A percentile compares a stretch with the other conserved stretches of the same genome.
Conservation (phyloP, 1,284 basidiomycete species). For the Cystobasidium sp. region DNA sequence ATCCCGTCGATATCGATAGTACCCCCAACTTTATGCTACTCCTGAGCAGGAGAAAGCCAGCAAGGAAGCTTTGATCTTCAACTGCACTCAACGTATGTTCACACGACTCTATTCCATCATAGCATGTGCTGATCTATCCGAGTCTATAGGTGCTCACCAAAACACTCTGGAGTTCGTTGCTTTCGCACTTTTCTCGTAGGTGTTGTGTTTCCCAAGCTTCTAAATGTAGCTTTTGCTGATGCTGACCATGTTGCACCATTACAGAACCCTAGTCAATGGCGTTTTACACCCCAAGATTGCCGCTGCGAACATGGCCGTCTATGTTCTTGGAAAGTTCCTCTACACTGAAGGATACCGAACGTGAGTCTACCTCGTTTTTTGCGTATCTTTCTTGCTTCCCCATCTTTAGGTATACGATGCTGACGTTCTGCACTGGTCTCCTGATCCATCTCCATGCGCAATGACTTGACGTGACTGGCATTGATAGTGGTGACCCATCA, state of each 20-base stretch:
- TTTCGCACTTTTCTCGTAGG: conserved; percentile 22
- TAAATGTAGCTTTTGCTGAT: background rate
- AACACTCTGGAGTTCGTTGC: conserved; percentile 36
- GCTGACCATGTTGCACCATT: background rate
- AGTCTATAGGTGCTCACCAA: conserved; percentile 20
- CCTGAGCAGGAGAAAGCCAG: conserved; percentile 38
- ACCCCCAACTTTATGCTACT: conserved; percentile 38
- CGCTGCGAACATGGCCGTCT: conserved; percentile 16
- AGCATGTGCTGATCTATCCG: background rate
- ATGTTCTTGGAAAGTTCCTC: conserved; percentile 20
- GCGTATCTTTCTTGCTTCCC: background rate
- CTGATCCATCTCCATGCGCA: background rate
- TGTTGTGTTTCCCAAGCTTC: background rate
- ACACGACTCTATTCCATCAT: background rate
- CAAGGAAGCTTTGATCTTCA: conserved; percentile 40
- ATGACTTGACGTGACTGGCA: background rate
- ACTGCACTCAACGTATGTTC: conserved; percentile 34
- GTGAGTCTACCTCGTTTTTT: background rate
- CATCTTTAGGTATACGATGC: too few relatives aligned
- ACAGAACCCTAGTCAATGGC: conserved; percentile 28
- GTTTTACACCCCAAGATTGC: conserved; percentile 22
- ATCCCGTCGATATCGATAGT: background rate
- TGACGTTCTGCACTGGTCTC: too few relatives aligned
- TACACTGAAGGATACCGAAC: conserved; percentile 39
- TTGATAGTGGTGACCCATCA: conserved; percentile 15